A percentile compares a stretch with the other conserved stretches of the same genome.
Evolutionary conservation across 257 asterid species (phyloP).

Genomic region (Scutellaria barbata): DNA sequence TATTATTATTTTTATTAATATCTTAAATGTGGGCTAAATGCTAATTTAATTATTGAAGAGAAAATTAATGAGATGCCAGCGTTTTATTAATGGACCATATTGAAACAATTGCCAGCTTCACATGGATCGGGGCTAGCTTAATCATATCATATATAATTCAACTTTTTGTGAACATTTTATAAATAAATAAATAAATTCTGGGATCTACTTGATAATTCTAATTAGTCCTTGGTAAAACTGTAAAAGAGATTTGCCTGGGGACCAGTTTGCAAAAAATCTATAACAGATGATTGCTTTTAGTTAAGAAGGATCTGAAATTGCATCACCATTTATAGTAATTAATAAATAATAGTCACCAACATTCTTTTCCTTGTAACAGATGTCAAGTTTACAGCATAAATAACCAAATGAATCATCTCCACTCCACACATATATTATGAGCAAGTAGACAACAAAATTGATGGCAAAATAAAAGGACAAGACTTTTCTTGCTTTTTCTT

Average conservation of each 20-base stretch:
- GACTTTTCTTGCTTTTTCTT: conserved; percentile 3
- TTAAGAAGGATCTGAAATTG: too few relatives aligned
- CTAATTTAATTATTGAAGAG: background rate
- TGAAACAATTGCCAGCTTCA: conserved; percentile 24
- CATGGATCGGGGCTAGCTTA: conserved; percentile 22
- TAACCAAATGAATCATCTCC: conserved; percentile 3
- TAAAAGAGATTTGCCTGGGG: too few relatives aligned
- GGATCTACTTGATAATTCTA: background rate
- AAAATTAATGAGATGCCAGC: conserved; percentile 17
- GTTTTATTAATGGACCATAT: background rate
- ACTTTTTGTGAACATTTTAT: background rate
- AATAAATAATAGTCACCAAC: too few relatives aligned
- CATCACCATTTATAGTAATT: too few relatives aligned
- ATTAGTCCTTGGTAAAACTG: too few relatives aligned
- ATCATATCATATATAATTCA: conserved; percentile 4
- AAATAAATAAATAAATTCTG: conserved; percentile 4
- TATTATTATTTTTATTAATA: too few relatives aligned
- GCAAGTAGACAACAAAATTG: background rate
- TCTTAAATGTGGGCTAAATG: background rate
- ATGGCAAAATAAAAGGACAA: conserved; percentile 9
- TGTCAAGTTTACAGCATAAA: background rate
- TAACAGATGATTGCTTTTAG: too few relatives aligned
- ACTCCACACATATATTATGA: conserved; percentile 14
- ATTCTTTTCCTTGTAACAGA: too few relatives aligned
- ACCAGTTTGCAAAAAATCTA: too few relatives aligned